A percentile compares a stretch with the other conserved stretches of the same genome.
phyloP scores from a whole-genome alignment of 306 rosid species.

The Cicer chorassanicum region DNA sequence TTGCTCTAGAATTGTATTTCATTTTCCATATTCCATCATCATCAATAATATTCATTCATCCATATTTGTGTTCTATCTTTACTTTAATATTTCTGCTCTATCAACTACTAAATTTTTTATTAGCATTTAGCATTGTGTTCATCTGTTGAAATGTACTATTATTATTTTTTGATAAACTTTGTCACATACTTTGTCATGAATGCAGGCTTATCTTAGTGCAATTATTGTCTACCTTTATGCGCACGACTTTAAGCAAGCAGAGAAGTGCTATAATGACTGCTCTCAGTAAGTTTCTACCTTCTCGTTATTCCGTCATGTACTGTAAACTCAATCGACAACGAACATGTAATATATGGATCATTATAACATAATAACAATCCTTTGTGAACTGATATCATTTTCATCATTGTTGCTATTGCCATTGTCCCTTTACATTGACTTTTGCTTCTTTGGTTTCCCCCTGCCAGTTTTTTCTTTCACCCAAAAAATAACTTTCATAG shows the following conservation, averaged over 20 bases:
- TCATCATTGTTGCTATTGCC: constrained; percentile 4
- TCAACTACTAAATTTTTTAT: neutral
- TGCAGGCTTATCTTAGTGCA: constrained; percentile 93
- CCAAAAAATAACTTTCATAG: constrained; percentile 6
- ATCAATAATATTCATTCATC: neutral
- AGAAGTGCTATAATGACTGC: constrained; percentile 92
- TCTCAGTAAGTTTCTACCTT: constrained; percentile 70
- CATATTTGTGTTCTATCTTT: neutral
- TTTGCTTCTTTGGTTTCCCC: constrained; percentile 35
- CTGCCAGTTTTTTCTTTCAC: constrained; percentile 20
- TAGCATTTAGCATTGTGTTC: neutral
- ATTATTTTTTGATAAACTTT: constrained; percentile 8
- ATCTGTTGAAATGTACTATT: constrained; percentile 11
- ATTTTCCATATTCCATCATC: neutral
- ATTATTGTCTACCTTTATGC: constrained; percentile 83
- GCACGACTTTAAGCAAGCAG: constrained; percentile 88
- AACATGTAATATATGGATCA: constrained; percentile 23
- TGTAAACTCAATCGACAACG: constrained; percentile 15
- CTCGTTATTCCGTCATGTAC: constrained; percentile 17
- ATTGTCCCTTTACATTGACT: constrained; percentile 1
- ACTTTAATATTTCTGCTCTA: neutral
- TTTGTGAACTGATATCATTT: neutral
- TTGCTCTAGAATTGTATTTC: neutral
- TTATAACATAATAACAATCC: neutral
- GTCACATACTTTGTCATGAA: constrained; percentile 35